phyloP scores from a whole-genome alignment of 345 rosid species.

The Dovyalis caffra region DNA sequence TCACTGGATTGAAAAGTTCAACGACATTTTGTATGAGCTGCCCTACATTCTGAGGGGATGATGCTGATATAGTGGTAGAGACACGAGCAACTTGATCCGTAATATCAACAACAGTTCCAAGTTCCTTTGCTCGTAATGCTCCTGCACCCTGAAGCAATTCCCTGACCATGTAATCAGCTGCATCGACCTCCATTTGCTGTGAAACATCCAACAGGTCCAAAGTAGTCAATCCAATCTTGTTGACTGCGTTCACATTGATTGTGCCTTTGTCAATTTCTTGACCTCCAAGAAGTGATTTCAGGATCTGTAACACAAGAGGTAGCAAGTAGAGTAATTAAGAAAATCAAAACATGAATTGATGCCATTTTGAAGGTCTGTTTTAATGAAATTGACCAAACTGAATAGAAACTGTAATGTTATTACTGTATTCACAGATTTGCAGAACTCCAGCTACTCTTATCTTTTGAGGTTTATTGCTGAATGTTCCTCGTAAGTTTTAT shows the following conservation, averaged over 20 bases:
- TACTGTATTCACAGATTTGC: too few relatives aligned
- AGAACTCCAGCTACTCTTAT: too few relatives aligned
- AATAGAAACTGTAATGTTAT: too few relatives aligned
- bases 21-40: background rate
- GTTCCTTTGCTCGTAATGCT: background rate
- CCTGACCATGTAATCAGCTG: background rate
- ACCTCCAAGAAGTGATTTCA: background rate
- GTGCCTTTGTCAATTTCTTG: background rate
- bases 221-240: conserved; percentile 2
- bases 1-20: background rate
- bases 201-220: background rate
- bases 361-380: too few relatives aligned
- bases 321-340: too few relatives aligned
- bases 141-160: background rate
- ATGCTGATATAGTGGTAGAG: background rate
- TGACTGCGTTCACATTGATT: background rate
- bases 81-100: too few relatives aligned
- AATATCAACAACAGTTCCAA: background rate
- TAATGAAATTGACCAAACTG: too few relatives aligned
- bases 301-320: background rate
- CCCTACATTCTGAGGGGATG: background rate
- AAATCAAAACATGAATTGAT: too few relatives aligned
- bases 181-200: background rate
- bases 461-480: too few relatives aligned
- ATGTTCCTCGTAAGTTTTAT: too few relatives aligned